Conservation (phyloP, 2,329 filamentous ascomycete genomes). For the Hypoxylon sp. region DNA sequence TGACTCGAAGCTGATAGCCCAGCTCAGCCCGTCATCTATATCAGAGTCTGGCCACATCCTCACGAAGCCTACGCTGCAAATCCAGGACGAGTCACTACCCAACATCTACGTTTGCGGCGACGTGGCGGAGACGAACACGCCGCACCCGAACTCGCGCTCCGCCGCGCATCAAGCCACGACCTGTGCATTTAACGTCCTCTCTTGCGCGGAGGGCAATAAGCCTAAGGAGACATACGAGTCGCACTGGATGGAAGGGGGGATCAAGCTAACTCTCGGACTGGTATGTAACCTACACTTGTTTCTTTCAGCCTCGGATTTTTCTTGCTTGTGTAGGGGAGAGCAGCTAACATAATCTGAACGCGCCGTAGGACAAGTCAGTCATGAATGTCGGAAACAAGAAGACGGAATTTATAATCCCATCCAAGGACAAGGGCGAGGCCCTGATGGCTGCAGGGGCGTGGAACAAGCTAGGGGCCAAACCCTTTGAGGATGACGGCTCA, state of each 20-base stretch:
- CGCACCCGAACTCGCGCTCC: slow-evolving; percentile 63
- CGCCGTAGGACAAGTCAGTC: slow-evolving; percentile 55
- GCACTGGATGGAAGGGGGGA: slow-evolving; percentile 57
- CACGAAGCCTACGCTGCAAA: slow-evolving; percentile 64
- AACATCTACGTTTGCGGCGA: slow-evolving; percentile 71
- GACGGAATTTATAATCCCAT: slow-evolving; percentile 52
- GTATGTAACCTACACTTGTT: slow-evolving; percentile 47
- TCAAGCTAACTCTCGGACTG: slow-evolving; percentile 62
- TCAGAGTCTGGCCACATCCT: slow-evolving; percentile 58
- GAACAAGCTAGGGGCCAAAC: slow-evolving; percentile 53
- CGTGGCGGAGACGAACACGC: slow-evolving; percentile 60
- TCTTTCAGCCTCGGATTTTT: neutral
- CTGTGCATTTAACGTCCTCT: slow-evolving; percentile 63
- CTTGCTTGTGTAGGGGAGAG: neutral
- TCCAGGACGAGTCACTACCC: slow-evolving; percentile 55
- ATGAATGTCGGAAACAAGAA: slow-evolving; percentile 53
- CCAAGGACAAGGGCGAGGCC: slow-evolving; percentile 53
- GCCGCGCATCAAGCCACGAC: slow-evolving; percentile 61
- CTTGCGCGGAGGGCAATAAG: slow-evolving; percentile 51
- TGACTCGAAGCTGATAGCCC: slow-evolving; percentile 57
- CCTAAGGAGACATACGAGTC: slow-evolving; percentile 52
- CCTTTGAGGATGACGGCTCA: slow-evolving; percentile 51
- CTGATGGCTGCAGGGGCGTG: slow-evolving; percentile 55
- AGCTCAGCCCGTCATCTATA: slow-evolving; percentile 54
- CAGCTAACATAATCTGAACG: slow-evolving; percentile 5